phyloP scores from a whole-genome alignment of 768 basidiomycete species.

The Exidia glandulosa region DNA sequence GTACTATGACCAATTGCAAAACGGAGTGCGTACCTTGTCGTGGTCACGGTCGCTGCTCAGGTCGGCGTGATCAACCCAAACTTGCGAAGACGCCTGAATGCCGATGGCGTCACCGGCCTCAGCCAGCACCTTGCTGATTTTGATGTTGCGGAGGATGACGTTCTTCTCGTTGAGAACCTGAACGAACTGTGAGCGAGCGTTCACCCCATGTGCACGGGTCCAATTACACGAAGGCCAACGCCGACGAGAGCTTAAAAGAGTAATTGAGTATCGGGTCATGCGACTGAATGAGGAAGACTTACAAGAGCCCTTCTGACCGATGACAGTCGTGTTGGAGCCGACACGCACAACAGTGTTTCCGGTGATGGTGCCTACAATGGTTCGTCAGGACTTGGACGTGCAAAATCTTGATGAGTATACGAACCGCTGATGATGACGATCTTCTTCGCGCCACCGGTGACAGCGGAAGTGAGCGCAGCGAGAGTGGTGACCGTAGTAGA shows the following conservation, averaged over 20 bases:
- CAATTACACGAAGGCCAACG: constrained; percentile 29
- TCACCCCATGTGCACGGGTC: no score
- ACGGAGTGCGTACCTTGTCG: constrained; percentile 21
- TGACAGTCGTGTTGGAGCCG: constrained; percentile 33
- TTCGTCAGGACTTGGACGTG: not conserved
- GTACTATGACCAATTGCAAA: not conserved
- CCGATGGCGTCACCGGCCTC: constrained; percentile 35
- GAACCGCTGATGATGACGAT: constrained; percentile 34
- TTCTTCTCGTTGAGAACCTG: constrained; percentile 27
- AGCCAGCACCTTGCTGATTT: constrained; percentile 37
- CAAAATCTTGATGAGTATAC: not conserved
- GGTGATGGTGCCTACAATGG: constrained; percentile 28
- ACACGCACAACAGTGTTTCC: constrained; percentile 32
- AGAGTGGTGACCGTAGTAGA: constrained; percentile 34
- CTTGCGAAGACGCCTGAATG: constrained; percentile 28
- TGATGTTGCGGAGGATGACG: constrained; percentile 40
- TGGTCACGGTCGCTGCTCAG: constrained; percentile 35
- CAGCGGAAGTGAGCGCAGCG: constrained; percentile 29
- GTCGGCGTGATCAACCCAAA: constrained; percentile 38
- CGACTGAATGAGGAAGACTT: constrained; percentile 5
- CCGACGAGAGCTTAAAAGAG: constrained; percentile 27
- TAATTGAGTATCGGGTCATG: not conserved
- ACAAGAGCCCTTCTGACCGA: constrained; percentile 31
- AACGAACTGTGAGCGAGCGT: no score
- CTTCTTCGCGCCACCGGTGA: constrained; percentile 29